A percentile compares a stretch with the other conserved stretches of the same genome.
Conservation (phyloP, 2,329 filamentous ascomycete species). For the Colletotrichum camelliae region DNA sequence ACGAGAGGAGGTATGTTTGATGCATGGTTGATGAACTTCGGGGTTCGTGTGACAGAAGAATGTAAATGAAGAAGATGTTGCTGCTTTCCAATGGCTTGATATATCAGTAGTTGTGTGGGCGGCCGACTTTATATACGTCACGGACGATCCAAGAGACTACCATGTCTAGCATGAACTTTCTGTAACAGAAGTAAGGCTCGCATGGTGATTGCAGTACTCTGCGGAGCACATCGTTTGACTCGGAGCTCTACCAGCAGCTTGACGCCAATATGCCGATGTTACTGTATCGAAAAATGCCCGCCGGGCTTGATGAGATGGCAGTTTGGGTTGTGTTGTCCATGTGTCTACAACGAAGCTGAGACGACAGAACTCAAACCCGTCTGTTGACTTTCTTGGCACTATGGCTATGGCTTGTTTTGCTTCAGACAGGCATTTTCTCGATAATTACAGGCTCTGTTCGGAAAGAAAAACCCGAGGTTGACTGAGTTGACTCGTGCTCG, state of each 20-base stretch:
- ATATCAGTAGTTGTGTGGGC: fast-evolving
- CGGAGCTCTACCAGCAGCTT: not conserved
- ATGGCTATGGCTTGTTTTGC: not conserved
- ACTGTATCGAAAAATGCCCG: not conserved
- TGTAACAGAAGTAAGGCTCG: not conserved
- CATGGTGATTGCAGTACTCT: not conserved
- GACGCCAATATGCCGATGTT: not conserved
- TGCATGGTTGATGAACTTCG: not conserved
- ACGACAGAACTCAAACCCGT: not conserved
- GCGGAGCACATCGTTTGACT: not conserved
- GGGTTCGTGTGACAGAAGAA: fast-evolving
- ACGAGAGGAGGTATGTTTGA: not conserved
- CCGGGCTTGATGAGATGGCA: not conserved
- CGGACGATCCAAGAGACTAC: not conserved
- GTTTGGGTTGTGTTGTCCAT: not conserved
- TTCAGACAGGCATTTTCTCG: not conserved
- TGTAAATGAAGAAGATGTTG: not conserved
- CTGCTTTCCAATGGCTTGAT: not conserved
- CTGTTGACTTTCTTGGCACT: not conserved
- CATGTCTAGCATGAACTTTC: not conserved
- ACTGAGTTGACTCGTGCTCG: not conserved
- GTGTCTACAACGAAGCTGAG: not conserved
- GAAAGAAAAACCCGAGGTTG: not conserved
- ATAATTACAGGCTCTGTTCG: not conserved
- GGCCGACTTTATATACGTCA: not conserved